A percentile compares a stretch with the other conserved stretches of the same genome.
phyloP scores from a whole-genome alignment of 768 basidiomycete genomes.

The Auriculariales sp. region DNA sequence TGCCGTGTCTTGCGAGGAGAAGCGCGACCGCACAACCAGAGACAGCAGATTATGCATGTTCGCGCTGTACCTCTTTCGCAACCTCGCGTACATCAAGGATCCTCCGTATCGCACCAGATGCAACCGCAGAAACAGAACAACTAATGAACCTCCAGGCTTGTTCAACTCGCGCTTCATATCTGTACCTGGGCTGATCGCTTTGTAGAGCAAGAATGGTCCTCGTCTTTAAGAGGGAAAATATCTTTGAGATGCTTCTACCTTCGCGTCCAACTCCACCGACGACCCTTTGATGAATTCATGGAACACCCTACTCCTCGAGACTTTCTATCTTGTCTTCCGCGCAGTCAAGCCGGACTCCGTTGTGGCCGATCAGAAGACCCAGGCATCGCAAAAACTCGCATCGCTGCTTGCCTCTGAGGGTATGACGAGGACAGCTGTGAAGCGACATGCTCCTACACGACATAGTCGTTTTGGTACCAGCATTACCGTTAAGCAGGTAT shows the following conservation, averaged over 20 bases:
- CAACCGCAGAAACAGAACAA: slow-evolving; percentile 68
- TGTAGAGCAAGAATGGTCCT: slow-evolving; percentile 52
- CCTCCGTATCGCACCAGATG: slow-evolving; percentile 51
- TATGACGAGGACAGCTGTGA: slow-evolving; percentile 39
- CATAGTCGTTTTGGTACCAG: slow-evolving; percentile 97
- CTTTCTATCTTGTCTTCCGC: slow-evolving; percentile 80
- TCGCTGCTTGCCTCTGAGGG: slow-evolving; percentile 69
- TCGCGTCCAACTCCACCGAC: slow-evolving; percentile 61
- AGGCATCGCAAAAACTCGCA: slow-evolving; percentile 36
- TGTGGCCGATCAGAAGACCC: slow-evolving; percentile 29
- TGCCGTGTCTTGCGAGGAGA: slow-evolving; percentile 60
- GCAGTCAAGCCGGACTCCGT: slow-evolving; percentile 51
- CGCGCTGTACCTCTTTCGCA: slow-evolving; percentile 78
- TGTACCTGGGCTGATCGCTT: neutral
- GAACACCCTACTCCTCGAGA: slow-evolving; percentile 87
- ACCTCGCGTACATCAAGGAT: slow-evolving; percentile 90
- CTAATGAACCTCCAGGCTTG: slow-evolving; percentile 63
- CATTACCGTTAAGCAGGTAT: slow-evolving; percentile 33
- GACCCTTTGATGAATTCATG: slow-evolving; percentile 72
- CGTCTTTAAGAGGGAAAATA: slow-evolving; percentile 53
- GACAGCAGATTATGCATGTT: slow-evolving; percentile 83
- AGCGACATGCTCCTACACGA: slow-evolving; percentile 49
- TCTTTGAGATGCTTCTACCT: slow-evolving; percentile 70
- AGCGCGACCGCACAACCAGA: slow-evolving; percentile 55
- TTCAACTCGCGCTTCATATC: slow-evolving; percentile 12